Conservation (phyloP, 2,329 filamentous ascomycete genomes). For the Apiospora sp. region DNA sequence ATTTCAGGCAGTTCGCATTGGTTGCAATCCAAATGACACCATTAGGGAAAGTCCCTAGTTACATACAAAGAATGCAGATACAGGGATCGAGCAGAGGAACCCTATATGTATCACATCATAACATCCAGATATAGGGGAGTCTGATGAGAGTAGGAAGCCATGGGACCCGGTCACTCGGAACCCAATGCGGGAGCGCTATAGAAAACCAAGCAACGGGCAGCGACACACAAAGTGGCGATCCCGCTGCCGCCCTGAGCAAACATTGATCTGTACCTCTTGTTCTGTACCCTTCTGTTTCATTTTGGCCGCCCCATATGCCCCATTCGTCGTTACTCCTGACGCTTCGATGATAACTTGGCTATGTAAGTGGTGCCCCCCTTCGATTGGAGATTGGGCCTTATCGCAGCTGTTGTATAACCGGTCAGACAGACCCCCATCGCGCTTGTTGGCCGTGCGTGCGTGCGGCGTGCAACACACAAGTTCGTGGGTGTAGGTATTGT, state of each 20-base stretch:
- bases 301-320: background rate
- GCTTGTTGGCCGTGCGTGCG: background rate
- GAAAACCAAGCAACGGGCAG: background rate
- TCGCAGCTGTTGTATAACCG: constrained; percentile 19
- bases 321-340: background rate
- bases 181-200: background rate
- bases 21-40: background rate
- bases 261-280: too few species aligned
- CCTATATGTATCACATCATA: background rate
- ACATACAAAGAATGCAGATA: background rate
- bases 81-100: background rate
- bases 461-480: background rate
- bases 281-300: background rate
- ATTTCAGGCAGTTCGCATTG: background rate
- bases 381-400: background rate
- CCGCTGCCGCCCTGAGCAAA: too few species aligned
- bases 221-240: too few species aligned
- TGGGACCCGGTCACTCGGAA: constrained; percentile 1
- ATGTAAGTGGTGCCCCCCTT: background rate
- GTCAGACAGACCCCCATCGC: background rate
- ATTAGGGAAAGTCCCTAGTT: background rate
- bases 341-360: background rate
- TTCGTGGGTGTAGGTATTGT: background rate
- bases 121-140: background rate
- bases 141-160: background rate